Evolutionary conservation across 768 basidiomycete species (phyloP), one percentile per base, ranked within the genome.

Genomic region (Rubroboletus pulcherrimus): DNA sequence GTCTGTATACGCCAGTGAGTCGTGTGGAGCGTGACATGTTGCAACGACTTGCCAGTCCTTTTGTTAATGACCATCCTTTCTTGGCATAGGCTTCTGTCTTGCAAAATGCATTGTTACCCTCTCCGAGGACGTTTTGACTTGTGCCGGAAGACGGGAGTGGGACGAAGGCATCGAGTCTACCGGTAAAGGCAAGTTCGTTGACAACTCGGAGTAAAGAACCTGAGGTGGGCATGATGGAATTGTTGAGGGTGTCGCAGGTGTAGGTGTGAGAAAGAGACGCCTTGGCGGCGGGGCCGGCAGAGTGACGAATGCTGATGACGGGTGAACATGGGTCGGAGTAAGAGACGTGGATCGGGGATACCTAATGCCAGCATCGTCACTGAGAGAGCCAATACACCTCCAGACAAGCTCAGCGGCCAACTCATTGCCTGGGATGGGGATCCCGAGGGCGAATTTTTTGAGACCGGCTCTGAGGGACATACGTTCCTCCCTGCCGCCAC

Each of bases 261-360:
- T 83, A 92, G 0, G 83, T 83, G 64, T 98, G 91, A 12, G 86
- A 86, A 2, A 98, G 42, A 0, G 93, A 81, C 0, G 93, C 93
- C 72, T 98, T 98, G 57, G 84, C 68, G 0, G 85, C 82, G 24
- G 84, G 81, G 0, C 93, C 91, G 0, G 95, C 93, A 1, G 87
- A 80, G 66, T 90, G 82, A 33, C 97, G 86, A 51, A 96, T 89
- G 55, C 93, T 95, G 60, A 31, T 3, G 51, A 40, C 41, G 21
- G 40, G 45, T 63, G 31, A 62, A 57, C 34, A 49, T 15, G 44
- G 10, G 37, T 15, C 0, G 14, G 33, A 40, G n/a, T 0, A 35
- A 46, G 26, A 42, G 24, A 54, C 1, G 24, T 21, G 46, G 15
- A 26, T 39, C 21, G 46, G 31, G 35, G 26, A 55, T 58, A 91